Evolutionary conservation across 176 grass and related monocot species (phyloP), one percentile per base, ranked within the genome.

Genomic region (Zea luxurians): DNA sequence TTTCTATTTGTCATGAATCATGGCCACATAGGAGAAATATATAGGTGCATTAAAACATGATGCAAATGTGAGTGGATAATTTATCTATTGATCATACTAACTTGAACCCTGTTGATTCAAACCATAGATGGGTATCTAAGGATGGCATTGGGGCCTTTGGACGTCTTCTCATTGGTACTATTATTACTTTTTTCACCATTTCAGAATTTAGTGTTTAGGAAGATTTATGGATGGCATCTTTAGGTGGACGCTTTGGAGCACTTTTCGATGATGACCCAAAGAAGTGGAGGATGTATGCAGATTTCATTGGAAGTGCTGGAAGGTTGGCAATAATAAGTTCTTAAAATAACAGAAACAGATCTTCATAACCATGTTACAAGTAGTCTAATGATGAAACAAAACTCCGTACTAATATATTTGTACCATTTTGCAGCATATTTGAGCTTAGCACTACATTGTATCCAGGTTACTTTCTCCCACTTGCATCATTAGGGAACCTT

Each of bases 191-290:
- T 10, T 2, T 21, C n/a, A 41, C 70, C 27, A 64, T 16, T 73
- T 84, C 16, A 41, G 68, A 74, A 83, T 67, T 41, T 13, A 16
- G 43, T 53, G 4, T 66, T 43, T 35, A 58, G 35, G 10, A 79
- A 60, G 58, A 69, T 70, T 83, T 68, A 84, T 37, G 5, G 43
- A 85, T 83, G 64, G 43, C 12, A 71, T 75, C 7, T 60, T 80
- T 91, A 93, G 91, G 94, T 84, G 94, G 91, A 35, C 86, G 89
- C 16, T 97, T 97, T 17, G 94, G 91, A 65, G 88, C 74, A 49
- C 81, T 97, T 88, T 97, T 97, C 77, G 94, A 97, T 58, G 89
- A 97, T 77, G 94, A 97, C 74, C 94, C 94, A 78, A 97, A 93
- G 78, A 85, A 87, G 47, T 97, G 94, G 94, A 87, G 94, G 73